phyloP scores from a whole-genome alignment of 2,329 filamentous ascomycete species.

The Colletotrichum sp. region DNA sequence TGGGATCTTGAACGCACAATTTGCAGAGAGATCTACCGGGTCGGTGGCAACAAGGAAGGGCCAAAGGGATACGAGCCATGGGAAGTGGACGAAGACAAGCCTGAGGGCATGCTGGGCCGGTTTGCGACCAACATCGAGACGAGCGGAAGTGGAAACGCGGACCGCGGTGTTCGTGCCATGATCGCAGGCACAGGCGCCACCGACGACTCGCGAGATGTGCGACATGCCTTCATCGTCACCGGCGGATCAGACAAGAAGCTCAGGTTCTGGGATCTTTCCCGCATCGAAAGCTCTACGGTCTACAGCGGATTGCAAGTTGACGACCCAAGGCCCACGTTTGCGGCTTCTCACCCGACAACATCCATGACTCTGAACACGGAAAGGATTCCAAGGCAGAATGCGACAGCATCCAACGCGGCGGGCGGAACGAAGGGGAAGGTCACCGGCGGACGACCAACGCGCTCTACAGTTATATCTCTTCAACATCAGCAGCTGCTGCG shows the following conservation, averaged over 20 bases:
- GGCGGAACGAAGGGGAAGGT: constrained; percentile 33
- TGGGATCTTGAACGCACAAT: constrained; percentile 94
- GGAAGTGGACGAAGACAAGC: constrained; percentile 88
- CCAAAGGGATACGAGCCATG: constrained; percentile 79
- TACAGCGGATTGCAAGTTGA: constrained; percentile 79
- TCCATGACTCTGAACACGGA: constrained; percentile 72
- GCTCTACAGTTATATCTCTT: constrained; percentile 83
- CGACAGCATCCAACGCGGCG: constrained; percentile 32
- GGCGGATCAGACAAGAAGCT: constrained; percentile 90
- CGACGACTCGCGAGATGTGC: constrained; percentile 74
- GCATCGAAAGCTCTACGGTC: constrained; percentile 78
- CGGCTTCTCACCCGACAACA: constrained; percentile 65
- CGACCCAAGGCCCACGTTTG: constrained; percentile 76
- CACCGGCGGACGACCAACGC: constrained; percentile 55
- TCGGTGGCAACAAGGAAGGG: constrained; percentile 62
- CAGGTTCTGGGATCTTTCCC: constrained; percentile 89
- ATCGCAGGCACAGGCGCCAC: constrained; percentile 72
- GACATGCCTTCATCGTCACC: constrained; percentile 84
- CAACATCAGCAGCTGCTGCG: constrained; percentile 87
- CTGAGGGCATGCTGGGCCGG: constrained; percentile 84
- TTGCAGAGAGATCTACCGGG: constrained; percentile 89
- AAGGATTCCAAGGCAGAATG: constrained; percentile 49
- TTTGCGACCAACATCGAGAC: constrained; percentile 80
- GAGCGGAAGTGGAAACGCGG: constrained; percentile 56
- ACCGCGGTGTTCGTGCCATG: constrained; percentile 78